Conservation (phyloP, 2,329 filamentous ascomycete species). For the Fusarium oxysporum region DNA sequence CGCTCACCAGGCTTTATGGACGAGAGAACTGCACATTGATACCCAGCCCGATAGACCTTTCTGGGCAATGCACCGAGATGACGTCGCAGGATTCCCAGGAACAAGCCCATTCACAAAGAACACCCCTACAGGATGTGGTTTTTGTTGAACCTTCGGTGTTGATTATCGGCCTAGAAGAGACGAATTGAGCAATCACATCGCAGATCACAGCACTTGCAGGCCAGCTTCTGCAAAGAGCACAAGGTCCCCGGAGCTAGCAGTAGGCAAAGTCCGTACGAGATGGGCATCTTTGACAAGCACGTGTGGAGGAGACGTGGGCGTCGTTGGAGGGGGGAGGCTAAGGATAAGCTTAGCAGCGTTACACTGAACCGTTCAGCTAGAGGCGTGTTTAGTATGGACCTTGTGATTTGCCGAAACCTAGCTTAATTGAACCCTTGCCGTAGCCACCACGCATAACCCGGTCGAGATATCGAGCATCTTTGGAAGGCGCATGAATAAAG, state of each 20-base stretch:
- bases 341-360: constrained; percentile 29
- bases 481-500: background rate
- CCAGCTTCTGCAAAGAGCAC: constrained; percentile 21
- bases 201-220: constrained; percentile 36
- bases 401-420: constrained; percentile 40
- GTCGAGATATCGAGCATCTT: background rate
- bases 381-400: constrained; percentile 36
- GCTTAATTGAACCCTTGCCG: constrained; percentile 24
- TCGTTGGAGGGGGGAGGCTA: constrained; percentile 36
- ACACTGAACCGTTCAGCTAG: constrained; percentile 17
- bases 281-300: constrained; percentile 31
- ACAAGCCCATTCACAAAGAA: constrained; percentile 19
- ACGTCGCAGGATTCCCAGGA: constrained; percentile 25
- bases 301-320: constrained; percentile 36
- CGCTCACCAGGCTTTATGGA: constrained; percentile 35
- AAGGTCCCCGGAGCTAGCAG: constrained; percentile 23
- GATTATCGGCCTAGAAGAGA: constrained; percentile 30
- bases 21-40: constrained; percentile 12
- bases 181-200: constrained; percentile 22
- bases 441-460: constrained; percentile 22
- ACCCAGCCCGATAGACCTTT: constrained; percentile 29
- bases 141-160: constrained; percentile 32
- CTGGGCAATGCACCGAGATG: constrained; percentile 28
- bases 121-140: constrained; percentile 14
- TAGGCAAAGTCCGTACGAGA: constrained; percentile 4